Evolutionary conservation across 805 yeast genomes (phyloP), one percentile per base, ranked within the genome.

Genomic region (Cyberlindnera euphorbiae): DNA sequence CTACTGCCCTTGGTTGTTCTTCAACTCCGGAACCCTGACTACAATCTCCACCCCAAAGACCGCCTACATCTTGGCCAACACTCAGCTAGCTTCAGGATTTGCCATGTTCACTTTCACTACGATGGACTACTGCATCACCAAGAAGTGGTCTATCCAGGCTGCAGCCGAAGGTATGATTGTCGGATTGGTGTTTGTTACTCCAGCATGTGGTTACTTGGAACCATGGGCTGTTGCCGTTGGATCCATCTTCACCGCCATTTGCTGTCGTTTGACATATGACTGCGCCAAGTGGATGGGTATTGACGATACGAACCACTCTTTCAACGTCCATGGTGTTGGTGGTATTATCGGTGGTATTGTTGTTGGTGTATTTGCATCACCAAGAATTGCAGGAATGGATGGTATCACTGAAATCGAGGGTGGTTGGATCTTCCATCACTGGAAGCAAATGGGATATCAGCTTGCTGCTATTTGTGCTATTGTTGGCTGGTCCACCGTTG

Each of bases 121-220:
- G 18, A 69, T 88, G 40, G 98, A 93, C 70, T 89, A 70, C 67
- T 69, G 88, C 37, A 72, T 86, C 37, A 95, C 84, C 48, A 74
- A 75, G 38, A 90, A 86, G 57, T 89, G 95, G 90, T 80, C 95
- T 5, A 77, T 90, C 52, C 95, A 87, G 29, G 96, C 95, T 5
- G 71, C 84, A 25, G 88, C 97, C 60, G 89, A 96, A 9, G 98
- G 98, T 32, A 74, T 87, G 41, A 89, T 90, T 58, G 86, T 95
- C 16, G 98, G 97, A 2, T 72, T 90, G 26, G 97, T 90, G n/a
- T 97, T 97, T 5, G 96, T 96, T 2, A 90, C 98, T 0, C 97
- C 98, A 15, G 77, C 95, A 13, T 82, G 94, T 27, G 97, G 97
- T 13, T 71, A 77, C 55, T 82, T 90, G 40, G 93, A 96, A 4